Evolutionary conservation across 257 asterid species (phyloP).

Genomic region (Cinchona pubescens): DNA sequence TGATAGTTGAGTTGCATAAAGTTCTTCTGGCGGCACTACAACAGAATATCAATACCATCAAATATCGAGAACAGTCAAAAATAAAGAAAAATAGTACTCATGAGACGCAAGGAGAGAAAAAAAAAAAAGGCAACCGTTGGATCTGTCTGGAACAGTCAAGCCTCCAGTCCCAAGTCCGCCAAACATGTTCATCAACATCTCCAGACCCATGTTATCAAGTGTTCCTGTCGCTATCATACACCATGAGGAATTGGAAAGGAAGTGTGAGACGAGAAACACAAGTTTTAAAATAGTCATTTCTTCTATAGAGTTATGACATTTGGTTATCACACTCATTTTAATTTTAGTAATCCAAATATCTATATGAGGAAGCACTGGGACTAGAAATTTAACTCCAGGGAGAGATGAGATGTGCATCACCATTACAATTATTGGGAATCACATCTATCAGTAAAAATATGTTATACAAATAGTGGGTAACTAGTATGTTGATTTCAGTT

Average conservation of each 20-base stretch:
- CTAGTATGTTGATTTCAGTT: not conserved
- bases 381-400: not conserved
- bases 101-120: not conserved
- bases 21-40: slow-evolving; percentile 52
- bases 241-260: not conserved
- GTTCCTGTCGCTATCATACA: slow-evolving; percentile 23
- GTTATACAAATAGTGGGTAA: not conserved
- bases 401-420: not conserved
- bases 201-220: slow-evolving; percentile 31
- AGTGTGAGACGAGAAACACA: not conserved
- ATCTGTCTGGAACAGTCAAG: slow-evolving; percentile 28
- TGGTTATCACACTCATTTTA: not conserved
- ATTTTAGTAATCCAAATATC: not conserved
- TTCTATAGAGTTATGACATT: not conserved
- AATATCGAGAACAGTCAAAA: not conserved
- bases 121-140: slow-evolving; percentile 33
- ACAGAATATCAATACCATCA: slow-evolving; percentile 1
- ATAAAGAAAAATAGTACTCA: not conserved
- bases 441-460: not conserved
- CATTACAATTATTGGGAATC: not conserved
- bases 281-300: not conserved
- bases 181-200: slow-evolving; percentile 48
- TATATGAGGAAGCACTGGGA: too few species aligned
- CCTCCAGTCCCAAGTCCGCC: slow-evolving; percentile 51
- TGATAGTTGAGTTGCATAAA: slow-evolving; percentile 40